Evolutionary conservation across 305 asterid species (phyloP), one percentile per base, ranked within the genome.

Genomic region (Andrographis paniculata): DNA sequence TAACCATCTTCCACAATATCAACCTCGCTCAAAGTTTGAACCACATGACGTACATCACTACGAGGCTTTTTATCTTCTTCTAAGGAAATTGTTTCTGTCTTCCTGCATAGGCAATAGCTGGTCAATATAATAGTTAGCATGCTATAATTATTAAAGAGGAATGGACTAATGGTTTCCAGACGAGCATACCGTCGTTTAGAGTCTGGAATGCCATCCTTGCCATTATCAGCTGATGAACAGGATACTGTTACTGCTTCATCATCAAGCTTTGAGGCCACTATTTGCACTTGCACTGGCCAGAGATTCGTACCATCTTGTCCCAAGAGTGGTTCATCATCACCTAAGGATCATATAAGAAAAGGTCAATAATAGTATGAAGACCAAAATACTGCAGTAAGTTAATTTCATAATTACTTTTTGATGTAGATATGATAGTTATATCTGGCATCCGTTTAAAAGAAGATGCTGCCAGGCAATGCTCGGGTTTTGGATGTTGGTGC

Each of bases 1-100:
- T 76, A 80, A 56, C 95, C 95, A 65, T 89, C 98, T 58, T 80
- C 74, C 41, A 82, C 68, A 55, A 82, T 38, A 72, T 85, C 95
- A 65, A 82, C 87, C 59, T 68, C 93, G 48, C 96, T 89, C 61
- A 55, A 53, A 47, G 87, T 82, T 61, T 82, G 87, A 62, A 82
- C 93, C 44, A 86, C 85, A 48, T 75, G 77, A 17, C 87, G 72
- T 6, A 70, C 64, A 58, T 82, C 93, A 57, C 60, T 61, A 52
- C 50, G 61, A 59, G 80, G 60, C 67, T 68, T 72, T 27, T 68
- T 87, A 66, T n/a, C n/a, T n/a, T n/a, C n/a, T n/a, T 66, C 84
- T 42, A 27, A 60, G 23, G 60, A 48, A 42, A 58, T 37, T 56
- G 33, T 21, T 43, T 65, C 76, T 59, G 58, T 72, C 70, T 78